A percentile compares a stretch with the other conserved stretches of the same genome.
These are phyloP conservation scores for Trichoderma afroharzianum DNA, from an alignment of 2,329 filamentous ascomycete species.

Conservation along the genomic window DNA sequence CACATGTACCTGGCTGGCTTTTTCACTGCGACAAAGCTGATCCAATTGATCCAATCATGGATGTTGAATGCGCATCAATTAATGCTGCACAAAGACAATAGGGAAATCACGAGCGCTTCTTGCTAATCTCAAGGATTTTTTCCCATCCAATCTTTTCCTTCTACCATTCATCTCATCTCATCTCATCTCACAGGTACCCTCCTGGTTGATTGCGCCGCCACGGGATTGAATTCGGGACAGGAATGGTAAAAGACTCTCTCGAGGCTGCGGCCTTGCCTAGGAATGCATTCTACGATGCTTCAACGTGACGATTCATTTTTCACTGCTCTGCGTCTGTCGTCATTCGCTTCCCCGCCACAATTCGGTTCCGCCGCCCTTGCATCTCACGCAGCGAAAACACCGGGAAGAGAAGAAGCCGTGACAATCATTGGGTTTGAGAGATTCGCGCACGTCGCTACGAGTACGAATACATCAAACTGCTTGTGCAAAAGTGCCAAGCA, in stretches of 20 bases:
- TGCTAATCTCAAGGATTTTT: not conserved
- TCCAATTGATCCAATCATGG: not conserved
- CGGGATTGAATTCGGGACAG: not conserved
- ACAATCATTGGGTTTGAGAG: not conserved
- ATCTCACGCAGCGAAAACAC: not conserved
- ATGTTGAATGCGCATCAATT: not conserved
- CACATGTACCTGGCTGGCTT: not conserved
- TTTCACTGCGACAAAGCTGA: not conserved
- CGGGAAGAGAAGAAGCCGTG: not conserved
- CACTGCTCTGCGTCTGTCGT: not conserved
- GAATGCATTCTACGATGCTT: constrained; percentile 9
- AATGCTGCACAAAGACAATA: not conserved
- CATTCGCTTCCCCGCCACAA: constrained; percentile 4
- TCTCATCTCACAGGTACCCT: not conserved
- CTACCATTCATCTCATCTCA: not conserved
- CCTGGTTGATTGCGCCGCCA: not conserved
- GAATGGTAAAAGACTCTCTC: not conserved
- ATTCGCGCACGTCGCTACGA: not conserved
- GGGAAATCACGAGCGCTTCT: not conserved
- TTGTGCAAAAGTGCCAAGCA: not conserved
- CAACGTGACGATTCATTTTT: not conserved
- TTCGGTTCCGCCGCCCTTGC: not conserved
- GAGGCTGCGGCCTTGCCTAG: not conserved
- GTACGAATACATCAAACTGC: not conserved
- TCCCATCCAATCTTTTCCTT: not conserved